A percentile compares a stretch with the other conserved stretches of the same genome.
Evolutionary conservation across 2,329 filamentous ascomycete species (phyloP).

Genomic region (Beauveria scarabaeidicola): DNA sequence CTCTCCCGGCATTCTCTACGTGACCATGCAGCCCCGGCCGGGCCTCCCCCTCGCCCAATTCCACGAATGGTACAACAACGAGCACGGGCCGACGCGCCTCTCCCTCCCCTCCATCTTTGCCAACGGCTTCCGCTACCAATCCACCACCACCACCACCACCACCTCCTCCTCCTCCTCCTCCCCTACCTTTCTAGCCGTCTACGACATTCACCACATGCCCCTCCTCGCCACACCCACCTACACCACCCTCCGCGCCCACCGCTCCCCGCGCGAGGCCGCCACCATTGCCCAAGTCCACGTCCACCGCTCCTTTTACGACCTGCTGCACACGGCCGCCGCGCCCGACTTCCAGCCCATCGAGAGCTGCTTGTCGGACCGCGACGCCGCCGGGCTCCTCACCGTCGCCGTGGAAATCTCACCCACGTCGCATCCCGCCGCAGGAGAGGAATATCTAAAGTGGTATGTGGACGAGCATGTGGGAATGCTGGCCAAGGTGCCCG

Average conservation of each 20-base stretch:
- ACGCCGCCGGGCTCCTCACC: constrained; percentile 51
- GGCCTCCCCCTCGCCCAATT: constrained; percentile 61
- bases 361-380: constrained; percentile 46
- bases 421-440: constrained; percentile 39
- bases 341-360: constrained; percentile 51
- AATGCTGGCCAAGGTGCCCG: constrained; percentile 64
- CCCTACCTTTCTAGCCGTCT: constrained; percentile 70
- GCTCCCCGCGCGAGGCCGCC: constrained; percentile 44
- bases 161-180: constrained; percentile 48
- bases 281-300: constrained; percentile 54
- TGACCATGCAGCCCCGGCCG: constrained; percentile 73
- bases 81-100: constrained; percentile 76
- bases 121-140: constrained; percentile 70
- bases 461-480: constrained; percentile 65
- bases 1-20: constrained; percentile 65
- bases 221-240: constrained; percentile 65
- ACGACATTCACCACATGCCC: constrained; percentile 70
- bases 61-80: constrained; percentile 91
- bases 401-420: constrained; percentile 53
- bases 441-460: constrained; percentile 55
- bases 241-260: constrained; percentile 51
- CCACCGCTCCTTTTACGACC: constrained; percentile 61
- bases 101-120: constrained; percentile 63
- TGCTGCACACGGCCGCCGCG: constrained; percentile 48
- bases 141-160: not conserved